These are phyloP conservation scores for Poa annua DNA, from an alignment of 176 grass and related monocot genomes.

Conservation along the genomic window DNA sequence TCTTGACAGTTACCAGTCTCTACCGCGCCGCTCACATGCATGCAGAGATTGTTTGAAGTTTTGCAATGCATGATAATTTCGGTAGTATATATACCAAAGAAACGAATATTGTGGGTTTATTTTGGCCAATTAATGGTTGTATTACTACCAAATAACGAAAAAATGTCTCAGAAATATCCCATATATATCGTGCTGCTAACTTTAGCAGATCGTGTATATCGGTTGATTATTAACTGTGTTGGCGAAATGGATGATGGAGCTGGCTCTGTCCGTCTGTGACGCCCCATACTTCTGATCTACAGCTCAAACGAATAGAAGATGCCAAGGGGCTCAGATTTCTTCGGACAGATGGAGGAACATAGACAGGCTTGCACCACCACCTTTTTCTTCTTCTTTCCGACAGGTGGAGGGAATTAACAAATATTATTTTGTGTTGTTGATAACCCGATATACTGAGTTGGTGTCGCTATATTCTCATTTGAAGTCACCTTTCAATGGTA, in stretches of 20 bases:
- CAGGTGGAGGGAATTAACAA: too few species aligned
- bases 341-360: background rate
- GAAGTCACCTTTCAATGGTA: background rate
- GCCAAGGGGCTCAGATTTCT: background rate
- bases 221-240: background rate
- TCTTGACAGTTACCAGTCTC: background rate
- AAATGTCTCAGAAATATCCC: background rate
- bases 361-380: background rate
- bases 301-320: constrained; percentile 36
- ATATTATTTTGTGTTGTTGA: too few species aligned
- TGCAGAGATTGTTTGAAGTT: background rate
- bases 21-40: background rate
- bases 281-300: background rate
- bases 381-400: too few species aligned
- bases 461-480: background rate
- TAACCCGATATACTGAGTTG: background rate
- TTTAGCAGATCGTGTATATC: background rate
- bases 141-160: background rate
- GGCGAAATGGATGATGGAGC: background rate
- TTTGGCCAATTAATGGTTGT: background rate
- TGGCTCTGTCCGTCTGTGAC: background rate
- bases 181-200: background rate
- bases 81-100: background rate
- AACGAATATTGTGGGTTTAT: background rate
- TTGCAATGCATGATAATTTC: background rate